Base-by-base conservation (phyloP, 2,329 filamentous ascomycete genomes). In the Colletotrichum godetiae region DNA sequence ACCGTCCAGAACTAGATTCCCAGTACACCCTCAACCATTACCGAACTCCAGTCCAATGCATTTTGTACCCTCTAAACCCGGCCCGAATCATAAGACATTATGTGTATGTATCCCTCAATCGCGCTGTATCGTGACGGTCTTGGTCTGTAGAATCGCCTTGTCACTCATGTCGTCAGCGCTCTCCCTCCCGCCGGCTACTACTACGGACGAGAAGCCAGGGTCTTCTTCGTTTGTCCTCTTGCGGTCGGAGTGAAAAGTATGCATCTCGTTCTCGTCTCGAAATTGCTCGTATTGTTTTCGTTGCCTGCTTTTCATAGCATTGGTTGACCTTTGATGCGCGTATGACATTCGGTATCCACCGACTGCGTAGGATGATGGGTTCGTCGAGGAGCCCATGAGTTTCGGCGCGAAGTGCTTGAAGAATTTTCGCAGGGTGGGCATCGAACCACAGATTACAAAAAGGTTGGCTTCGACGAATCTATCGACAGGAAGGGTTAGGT, bases 371-470 rank as follows among this genome's bases (percentile, higher is more conserved):
- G 37, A 58, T 5, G 68, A 72, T 8, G 53, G 53, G 5, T 57
- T 55, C 5, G 68, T 15, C 7, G 64, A 15, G 37, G 64, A 63
- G 31, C 79, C 78, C 22, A 83, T 77, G 29, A 82, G 64, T 5
- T 75, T 78, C 2, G 82, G 82, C 0, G 82, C 79, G 12, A 84
- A 76, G 65, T 84, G 81, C 2, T 78, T 78, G 71, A 84, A 78
- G 78, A 85, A 85, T 22, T 82, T 82, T 31, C 81, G 80, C 1
- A 85, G 73, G 0, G 84, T 84, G 0, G 84, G 82, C 42, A 85
- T 79, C 27, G 82, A 82, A 24, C 82, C 82, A 75, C 83, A 85
- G 13, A 84, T 82, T 33, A 85, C 79, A 63, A 85, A 80, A 0
- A 85, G 78, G 52, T 86, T 85, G 0, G 79, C 76, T 70, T 86